These are phyloP conservation scores for Punctularia strigosozonata DNA, from an alignment of 768 basidiomycete genomes.

Conservation along the genomic window DNA sequence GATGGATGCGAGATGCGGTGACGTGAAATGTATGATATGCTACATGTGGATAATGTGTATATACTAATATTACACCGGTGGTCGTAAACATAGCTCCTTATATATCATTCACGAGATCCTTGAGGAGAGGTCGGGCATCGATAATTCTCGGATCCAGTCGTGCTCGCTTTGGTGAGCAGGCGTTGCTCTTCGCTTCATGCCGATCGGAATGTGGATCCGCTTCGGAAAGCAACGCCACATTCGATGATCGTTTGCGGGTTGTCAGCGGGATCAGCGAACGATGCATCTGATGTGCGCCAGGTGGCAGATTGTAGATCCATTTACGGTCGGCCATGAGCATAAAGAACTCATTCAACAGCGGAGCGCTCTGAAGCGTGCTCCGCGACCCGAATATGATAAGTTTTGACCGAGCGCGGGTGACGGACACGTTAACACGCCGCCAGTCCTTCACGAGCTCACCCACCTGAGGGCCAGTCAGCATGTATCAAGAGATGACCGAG, in stretches of 20 bases:
- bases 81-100: conserved; percentile 1
- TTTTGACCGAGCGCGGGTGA: conserved; percentile 87
- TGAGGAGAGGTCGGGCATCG: conserved; percentile 45
- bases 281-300: conserved; percentile 44
- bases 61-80: too few relatives aligned
- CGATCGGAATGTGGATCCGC: conserved; percentile 5
- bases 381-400: conserved; percentile 85
- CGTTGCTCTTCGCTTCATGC: conserved; percentile 14
- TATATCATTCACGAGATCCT: conserved; percentile 41
- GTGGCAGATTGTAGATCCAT: conserved; percentile 60
- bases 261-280: conserved; percentile 10
- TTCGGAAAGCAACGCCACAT: background rate
- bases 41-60: too few relatives aligned
- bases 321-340: conserved; percentile 52
- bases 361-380: conserved; percentile 51
- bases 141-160: conserved; percentile 31
- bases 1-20: too few relatives aligned
- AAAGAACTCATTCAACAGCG: conserved; percentile 67
- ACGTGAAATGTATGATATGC: too few relatives aligned
- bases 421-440: conserved; percentile 93
- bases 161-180: conserved; percentile 22
- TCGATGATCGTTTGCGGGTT: conserved; percentile 16
- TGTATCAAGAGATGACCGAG: background rate
- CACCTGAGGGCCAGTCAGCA: conserved; percentile 32
- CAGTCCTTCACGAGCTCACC: conserved; percentile 94